A percentile compares a stretch with the other conserved stretches of the same genome.
These are phyloP conservation scores for Dendrocalamus latiflorus DNA, from an alignment of 202 grass and related monocot genomes.

Conservation along the genomic window DNA sequence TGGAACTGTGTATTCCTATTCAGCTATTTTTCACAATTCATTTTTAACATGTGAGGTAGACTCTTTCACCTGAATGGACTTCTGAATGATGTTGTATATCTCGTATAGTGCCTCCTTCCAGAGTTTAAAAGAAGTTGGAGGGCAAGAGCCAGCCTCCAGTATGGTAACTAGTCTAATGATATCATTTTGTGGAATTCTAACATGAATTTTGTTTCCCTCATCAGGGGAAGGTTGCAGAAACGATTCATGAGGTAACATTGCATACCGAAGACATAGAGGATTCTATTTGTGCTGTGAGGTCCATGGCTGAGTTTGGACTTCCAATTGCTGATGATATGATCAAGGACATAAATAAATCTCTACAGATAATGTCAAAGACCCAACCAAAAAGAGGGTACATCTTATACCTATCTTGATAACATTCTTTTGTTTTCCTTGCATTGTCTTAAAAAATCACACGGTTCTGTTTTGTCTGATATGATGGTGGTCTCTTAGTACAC, in stretches of 20 bases:
- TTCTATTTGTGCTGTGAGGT: conserved; percentile 64
- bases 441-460: not conserved
- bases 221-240: conserved; percentile 61
- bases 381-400: conserved; percentile 74
- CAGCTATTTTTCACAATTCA: not conserved
- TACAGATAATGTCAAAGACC: conserved; percentile 64
- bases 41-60: not conserved
- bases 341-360: conserved; percentile 82
- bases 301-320: conserved; percentile 75
- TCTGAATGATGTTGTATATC: not conserved
- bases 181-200: conserved; percentile 1
- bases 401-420: not conserved
- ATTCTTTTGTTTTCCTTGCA: not conserved
- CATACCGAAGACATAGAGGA: conserved; percentile 86
- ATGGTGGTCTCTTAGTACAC: not conserved
- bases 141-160: not conserved
- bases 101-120: not conserved
- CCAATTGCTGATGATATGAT: conserved; percentile 88
- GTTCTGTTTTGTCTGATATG: not conserved
- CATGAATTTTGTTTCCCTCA: conserved; percentile 18
- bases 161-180: not conserved
- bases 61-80: not conserved
- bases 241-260: conserved; percentile 70
- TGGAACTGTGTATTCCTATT: not conserved
- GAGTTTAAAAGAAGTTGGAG: not conserved